These are phyloP conservation scores for Torulaspora franciscae DNA, from an alignment of 805 yeast genomes.

Conservation along the genomic window DNA sequence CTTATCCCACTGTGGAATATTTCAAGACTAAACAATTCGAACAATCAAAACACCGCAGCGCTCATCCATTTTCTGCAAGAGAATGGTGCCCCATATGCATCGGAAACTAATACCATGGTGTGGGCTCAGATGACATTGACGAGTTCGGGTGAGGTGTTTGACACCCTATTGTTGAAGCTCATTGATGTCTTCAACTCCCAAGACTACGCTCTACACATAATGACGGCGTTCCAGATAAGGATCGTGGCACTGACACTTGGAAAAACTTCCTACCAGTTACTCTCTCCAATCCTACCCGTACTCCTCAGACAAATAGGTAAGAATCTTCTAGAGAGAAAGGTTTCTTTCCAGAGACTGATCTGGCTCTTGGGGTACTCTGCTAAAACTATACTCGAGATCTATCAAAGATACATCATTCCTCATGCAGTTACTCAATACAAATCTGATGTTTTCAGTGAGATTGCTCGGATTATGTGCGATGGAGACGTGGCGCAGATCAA, in stretches of 20 bases:
- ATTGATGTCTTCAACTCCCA: conserved; percentile 61
- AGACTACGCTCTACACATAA: conserved; percentile 55
- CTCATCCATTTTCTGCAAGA: conserved; percentile 43
- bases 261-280: conserved; percentile 69
- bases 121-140: conserved; percentile 63
- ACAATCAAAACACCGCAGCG: conserved; percentile 42
- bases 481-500: conserved; percentile 18
- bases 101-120: conserved; percentile 55
- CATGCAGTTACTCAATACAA: conserved; percentile 63
- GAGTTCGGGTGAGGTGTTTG: conserved; percentile 62
- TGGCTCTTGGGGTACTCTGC: conserved; percentile 60
- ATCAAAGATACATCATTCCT: conserved; percentile 72
- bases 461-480: conserved; percentile 31
- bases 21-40: conserved; percentile 38
- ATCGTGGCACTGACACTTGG: conserved; percentile 52
- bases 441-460: conserved; percentile 47
- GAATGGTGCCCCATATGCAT: conserved; percentile 39
- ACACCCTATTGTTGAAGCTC: conserved; percentile 58
- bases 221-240: conserved; percentile 62
- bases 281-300: conserved; percentile 74
- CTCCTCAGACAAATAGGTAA: conserved; percentile 61
- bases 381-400: conserved; percentile 58
- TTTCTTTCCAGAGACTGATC: conserved; percentile 55
- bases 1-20: conserved; percentile 48
- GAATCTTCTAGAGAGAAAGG: conserved; percentile 45